Percentiles rank a stretch among this genome's conserved stretches.
Evolutionary conservation across 1,284 basidiomycete genomes (phyloP).

Genomic region (Agaricales sp.): DNA sequence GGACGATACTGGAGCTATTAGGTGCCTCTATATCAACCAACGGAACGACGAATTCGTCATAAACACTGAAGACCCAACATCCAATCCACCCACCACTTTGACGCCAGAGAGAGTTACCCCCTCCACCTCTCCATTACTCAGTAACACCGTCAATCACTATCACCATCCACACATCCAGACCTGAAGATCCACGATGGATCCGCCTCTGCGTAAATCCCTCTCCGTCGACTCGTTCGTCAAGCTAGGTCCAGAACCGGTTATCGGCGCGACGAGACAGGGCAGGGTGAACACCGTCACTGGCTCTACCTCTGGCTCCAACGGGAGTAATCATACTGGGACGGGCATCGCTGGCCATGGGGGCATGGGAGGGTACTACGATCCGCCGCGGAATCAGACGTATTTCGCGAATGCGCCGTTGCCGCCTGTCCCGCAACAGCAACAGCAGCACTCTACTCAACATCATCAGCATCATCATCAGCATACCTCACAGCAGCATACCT

Average conservation of each 20-base stretch:
- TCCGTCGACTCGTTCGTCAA: conserved; percentile 66
- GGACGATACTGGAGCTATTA: too few relatives aligned
- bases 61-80: too few relatives aligned
- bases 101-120: too few relatives aligned
- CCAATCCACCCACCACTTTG: too few relatives aligned
- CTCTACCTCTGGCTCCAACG: conserved; percentile 20
- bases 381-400: background rate
- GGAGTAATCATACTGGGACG: too few relatives aligned
- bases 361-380: background rate
- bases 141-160: too few relatives aligned
- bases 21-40: too few relatives aligned
- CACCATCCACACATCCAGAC: too few relatives aligned
- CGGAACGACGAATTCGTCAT: too few relatives aligned
- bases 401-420: background rate
- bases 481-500: background rate
- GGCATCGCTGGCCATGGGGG: too few relatives aligned
- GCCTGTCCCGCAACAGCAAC: background rate
- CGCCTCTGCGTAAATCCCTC: conserved; percentile 53
- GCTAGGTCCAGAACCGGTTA: conserved; percentile 25
- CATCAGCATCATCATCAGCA: conserved; percentile 15
- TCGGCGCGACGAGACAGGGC: background rate
- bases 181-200: too few relatives aligned
- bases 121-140: too few relatives aligned
- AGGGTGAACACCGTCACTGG: conserved; percentile 5
- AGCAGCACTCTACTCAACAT: conserved; percentile 2